Conservation (phyloP, 805 yeast species). For the Brettanomyces anomalus region DNA sequence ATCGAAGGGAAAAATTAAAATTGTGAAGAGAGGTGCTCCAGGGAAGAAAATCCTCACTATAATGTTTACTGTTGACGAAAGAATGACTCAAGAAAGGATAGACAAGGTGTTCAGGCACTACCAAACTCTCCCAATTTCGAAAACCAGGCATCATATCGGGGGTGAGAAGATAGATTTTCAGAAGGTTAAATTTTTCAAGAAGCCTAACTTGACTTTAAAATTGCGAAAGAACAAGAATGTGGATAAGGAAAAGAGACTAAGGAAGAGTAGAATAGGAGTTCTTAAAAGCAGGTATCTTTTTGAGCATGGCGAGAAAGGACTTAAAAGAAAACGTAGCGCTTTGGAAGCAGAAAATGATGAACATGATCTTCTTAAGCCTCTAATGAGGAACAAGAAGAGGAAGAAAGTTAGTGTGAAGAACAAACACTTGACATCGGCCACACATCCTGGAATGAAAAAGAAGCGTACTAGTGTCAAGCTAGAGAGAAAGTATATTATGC, state of each 20-base stretch:
- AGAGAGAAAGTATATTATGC: conserved; percentile 36
- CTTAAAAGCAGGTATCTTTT: not conserved
- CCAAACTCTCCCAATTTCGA: not conserved
- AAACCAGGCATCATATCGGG: not conserved
- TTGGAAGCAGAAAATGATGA: not conserved
- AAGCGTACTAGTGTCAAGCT: conserved; percentile 18
- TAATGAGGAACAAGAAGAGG: conserved; percentile 23
- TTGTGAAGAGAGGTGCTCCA: conserved; percentile 2
- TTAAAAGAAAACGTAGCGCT: conserved; percentile 5
- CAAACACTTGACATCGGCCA: conserved; percentile 1
- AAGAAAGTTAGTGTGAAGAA: conserved; percentile 15
- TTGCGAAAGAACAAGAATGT: conserved; percentile 2
- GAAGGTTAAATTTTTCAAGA: conserved; percentile 16
- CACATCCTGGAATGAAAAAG: conserved; percentile 12
- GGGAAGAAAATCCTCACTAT: not conserved
- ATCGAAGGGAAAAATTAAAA: conserved; percentile 17
- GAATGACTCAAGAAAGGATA: conserved; percentile 11
- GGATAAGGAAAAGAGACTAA: not conserved
- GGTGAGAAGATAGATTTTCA: conserved; percentile 11
- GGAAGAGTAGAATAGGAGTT: not conserved
- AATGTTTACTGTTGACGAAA: conserved; percentile 8
- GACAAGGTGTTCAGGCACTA: not conserved
- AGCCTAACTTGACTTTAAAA: conserved; percentile 9
- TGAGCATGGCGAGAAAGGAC: not conserved
- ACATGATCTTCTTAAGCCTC: conserved; percentile 17